Conservation (phyloP, 805 yeast species). For the Suhomyces canberraensis region DNA sequence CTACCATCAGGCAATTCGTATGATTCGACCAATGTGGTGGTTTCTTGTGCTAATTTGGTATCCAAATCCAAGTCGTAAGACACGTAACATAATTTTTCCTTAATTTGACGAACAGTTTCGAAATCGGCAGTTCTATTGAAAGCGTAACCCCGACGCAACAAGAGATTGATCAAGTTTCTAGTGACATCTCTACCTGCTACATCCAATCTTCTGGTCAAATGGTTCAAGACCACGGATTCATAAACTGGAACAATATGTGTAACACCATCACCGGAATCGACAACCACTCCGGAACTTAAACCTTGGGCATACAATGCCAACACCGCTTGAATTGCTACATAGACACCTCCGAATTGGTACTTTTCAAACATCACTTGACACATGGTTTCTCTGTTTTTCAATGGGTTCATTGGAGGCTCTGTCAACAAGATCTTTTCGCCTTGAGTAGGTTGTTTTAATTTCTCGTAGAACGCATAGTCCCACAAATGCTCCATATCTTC, state of each 20-base stretch:
- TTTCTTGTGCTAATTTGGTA: slow-evolving; percentile 81
- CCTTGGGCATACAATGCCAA: slow-evolving; percentile 97
- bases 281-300: slow-evolving; percentile 93
- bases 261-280: slow-evolving; percentile 98
- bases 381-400: slow-evolving; percentile 86
- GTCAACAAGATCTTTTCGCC: slow-evolving; percentile 85
- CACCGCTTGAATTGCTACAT: slow-evolving; percentile 97
- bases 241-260: slow-evolving; percentile 98
- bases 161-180: slow-evolving; percentile 84
- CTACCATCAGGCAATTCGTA: slow-evolving; percentile 97
- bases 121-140: slow-evolving; percentile 98
- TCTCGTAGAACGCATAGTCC: slow-evolving; percentile 95
- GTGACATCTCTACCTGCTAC: slow-evolving; percentile 99
- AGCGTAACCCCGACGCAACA: slow-evolving; percentile 95
- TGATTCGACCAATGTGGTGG: slow-evolving; percentile 89
- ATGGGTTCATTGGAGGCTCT: slow-evolving; percentile 97
- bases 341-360: slow-evolving; percentile 87
- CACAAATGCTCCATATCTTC: slow-evolving; percentile 98
- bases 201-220: slow-evolving; percentile 85
- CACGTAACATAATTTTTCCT: slow-evolving; percentile 93
- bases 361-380: slow-evolving; percentile 90
- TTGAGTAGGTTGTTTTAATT: slow-evolving; percentile 70
- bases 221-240: slow-evolving; percentile 94
- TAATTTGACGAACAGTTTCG: slow-evolving; percentile 96
- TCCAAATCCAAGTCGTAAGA: slow-evolving; percentile 92